These are phyloP conservation scores for Athelia sp. DNA, from an alignment of 1,284 basidiomycete genomes.

Conservation along the genomic window DNA sequence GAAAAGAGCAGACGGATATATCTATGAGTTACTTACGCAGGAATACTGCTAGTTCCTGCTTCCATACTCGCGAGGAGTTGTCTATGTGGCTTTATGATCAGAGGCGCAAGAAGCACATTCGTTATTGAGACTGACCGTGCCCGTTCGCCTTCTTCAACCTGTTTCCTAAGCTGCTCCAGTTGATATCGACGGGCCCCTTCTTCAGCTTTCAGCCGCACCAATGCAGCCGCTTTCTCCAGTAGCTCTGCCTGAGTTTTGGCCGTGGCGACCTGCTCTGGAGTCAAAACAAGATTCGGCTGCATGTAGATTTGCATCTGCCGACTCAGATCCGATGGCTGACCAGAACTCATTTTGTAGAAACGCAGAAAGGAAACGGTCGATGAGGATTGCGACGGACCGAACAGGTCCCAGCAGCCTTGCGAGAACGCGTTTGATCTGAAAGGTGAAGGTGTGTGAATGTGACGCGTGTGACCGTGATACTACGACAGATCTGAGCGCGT, in stretches of 20 bases:
- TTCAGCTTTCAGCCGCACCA: not conserved
- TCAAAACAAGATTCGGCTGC: not conserved
- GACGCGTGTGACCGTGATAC: too few species aligned
- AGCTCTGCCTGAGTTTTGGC: not conserved
- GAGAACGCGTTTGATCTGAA: not conserved
- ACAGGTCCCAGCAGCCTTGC: not conserved
- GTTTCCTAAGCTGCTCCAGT: conserved; percentile 18
- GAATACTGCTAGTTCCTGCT: not conserved
- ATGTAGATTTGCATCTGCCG: not conserved
- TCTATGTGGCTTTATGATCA: not conserved
- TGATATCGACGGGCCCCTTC: conserved; percentile 20
- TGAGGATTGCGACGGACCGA: too few species aligned
- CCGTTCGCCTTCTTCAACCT: conserved; percentile 30
- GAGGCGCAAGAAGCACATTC: not conserved
- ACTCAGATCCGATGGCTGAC: too few species aligned
- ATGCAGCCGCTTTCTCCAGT: not conserved
- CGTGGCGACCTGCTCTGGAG: not conserved
- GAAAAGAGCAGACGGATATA: not conserved
- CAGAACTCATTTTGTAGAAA: too few species aligned
- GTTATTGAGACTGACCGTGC: conserved; percentile 24
- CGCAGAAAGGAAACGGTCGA: too few species aligned
- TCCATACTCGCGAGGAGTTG: not conserved
- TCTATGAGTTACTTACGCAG: not conserved
- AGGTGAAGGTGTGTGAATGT: too few species aligned
- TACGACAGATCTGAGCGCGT: too few species aligned